Conservation (phyloP, 805 yeast genomes). For the Groenewaldozyma tartarivorans region DNA sequence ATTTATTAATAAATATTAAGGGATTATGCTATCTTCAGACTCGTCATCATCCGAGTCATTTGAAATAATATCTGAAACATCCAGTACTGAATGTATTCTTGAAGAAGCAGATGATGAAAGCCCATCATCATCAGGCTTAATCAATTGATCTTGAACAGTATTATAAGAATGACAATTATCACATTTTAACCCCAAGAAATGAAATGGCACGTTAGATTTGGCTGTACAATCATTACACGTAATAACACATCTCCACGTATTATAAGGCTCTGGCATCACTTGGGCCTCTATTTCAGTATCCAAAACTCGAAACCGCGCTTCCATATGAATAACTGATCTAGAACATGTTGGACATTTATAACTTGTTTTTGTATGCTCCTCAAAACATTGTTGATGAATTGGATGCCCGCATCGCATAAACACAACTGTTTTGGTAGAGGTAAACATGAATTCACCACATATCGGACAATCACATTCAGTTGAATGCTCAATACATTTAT, state of each 20-base stretch:
- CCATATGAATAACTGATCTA: constrained; percentile 77
- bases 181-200: constrained; percentile 80
- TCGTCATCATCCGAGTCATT: constrained; percentile 4
- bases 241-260: constrained; percentile 63
- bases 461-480: constrained; percentile 91
- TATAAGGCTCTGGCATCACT: constrained; percentile 72
- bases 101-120: constrained; percentile 15
- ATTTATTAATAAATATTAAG: not conserved
- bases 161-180: constrained; percentile 82
- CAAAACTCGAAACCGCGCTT: constrained; percentile 74
- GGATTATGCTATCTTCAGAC: too few species aligned
- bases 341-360: constrained; percentile 91
- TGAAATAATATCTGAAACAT: not conserved
- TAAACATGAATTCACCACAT: constrained; percentile 84
- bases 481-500: constrained; percentile 75
- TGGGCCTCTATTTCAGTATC: constrained; percentile 75
- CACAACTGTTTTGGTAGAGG: constrained; percentile 71
- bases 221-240: constrained; percentile 77
- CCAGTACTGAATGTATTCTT: not conserved
- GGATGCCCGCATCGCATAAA: constrained; percentile 94
- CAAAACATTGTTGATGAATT: constrained; percentile 77
- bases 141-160: constrained; percentile 60
- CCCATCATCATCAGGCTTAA: constrained; percentile 53
- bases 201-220: constrained; percentile 64
- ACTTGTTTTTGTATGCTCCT: constrained; percentile 69